Conservation (phyloP, 768 basidiomycete genomes). For the Auricularia auricula-judae region DNA sequence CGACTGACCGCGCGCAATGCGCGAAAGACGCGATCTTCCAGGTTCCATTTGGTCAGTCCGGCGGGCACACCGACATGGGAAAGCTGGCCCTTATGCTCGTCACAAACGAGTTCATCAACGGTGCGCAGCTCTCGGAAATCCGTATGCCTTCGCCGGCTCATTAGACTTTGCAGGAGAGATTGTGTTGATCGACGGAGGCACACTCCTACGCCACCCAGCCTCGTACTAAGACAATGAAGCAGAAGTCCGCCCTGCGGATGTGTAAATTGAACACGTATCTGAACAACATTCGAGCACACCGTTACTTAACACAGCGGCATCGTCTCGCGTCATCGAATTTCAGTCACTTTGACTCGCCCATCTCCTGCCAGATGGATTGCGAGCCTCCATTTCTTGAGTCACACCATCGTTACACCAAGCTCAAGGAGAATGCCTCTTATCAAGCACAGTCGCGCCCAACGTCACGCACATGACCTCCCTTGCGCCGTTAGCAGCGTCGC, state of each 20-base stretch:
- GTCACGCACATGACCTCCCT: too few relatives aligned
- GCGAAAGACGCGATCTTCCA: constrained; percentile 17
- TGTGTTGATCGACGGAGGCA: constrained; percentile 37
- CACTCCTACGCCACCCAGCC: constrained; percentile 26
- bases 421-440: too few relatives aligned
- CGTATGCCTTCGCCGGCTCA: background rate
- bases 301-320: too few relatives aligned
- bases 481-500: too few relatives aligned
- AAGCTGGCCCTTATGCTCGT: constrained; percentile 32
- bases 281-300: too few relatives aligned
- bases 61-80: constrained; percentile 33
- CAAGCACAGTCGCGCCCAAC: too few relatives aligned
- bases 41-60: constrained; percentile 24
- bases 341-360: too few relatives aligned
- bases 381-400: too few relatives aligned
- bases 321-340: too few relatives aligned
- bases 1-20: constrained; percentile 7
- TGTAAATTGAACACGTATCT: too few relatives aligned
- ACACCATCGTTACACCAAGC: too few relatives aligned
- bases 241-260: background rate
- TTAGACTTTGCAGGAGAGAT: constrained; percentile 20
- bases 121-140: constrained; percentile 6
- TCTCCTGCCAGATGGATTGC: too few relatives aligned
- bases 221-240: constrained; percentile 17
- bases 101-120: constrained; percentile 37